phyloP scores from a whole-genome alignment of 768 basidiomycete species.

The Boletus subparvulus region DNA sequence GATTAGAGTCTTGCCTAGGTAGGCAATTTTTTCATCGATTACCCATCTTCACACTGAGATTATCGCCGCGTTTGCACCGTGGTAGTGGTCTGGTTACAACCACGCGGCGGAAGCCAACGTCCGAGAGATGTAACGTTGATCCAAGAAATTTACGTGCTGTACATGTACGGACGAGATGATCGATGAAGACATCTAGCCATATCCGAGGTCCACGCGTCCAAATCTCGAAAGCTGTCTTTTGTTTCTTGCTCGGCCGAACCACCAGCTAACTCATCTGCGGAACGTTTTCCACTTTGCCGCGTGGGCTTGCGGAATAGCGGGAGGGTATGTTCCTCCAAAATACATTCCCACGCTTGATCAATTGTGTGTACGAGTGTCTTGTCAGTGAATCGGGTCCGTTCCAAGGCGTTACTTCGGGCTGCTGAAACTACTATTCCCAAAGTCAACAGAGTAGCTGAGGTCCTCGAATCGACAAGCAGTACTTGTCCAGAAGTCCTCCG shows the following conservation, averaged over 20 bases:
- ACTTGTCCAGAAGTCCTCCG: neutral
- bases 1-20: neutral
- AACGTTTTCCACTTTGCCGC: neutral
- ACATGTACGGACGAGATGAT: neutral
- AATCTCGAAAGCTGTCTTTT: neutral
- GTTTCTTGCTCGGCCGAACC: neutral
- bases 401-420: neutral
- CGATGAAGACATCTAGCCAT: neutral
- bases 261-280: neutral
- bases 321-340: neutral
- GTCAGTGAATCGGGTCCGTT: neutral
- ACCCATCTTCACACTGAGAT: neutral
- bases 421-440: neutral
- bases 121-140: neutral
- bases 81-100: neutral
- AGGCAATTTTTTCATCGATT: constrained; percentile 5
- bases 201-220: neutral
- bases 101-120: neutral
- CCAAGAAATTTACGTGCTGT: neutral
- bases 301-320: neutral
- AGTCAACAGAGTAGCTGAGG: neutral
- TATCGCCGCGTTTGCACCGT: neutral
- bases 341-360: neutral
- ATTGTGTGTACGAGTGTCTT: neutral
- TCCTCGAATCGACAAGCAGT: neutral